Evolutionary conservation across 2,329 filamentous ascomycete genomes (phyloP), one percentile per base, ranked within the genome.

Genomic region (Aspergillus novofumigatus): DNA sequence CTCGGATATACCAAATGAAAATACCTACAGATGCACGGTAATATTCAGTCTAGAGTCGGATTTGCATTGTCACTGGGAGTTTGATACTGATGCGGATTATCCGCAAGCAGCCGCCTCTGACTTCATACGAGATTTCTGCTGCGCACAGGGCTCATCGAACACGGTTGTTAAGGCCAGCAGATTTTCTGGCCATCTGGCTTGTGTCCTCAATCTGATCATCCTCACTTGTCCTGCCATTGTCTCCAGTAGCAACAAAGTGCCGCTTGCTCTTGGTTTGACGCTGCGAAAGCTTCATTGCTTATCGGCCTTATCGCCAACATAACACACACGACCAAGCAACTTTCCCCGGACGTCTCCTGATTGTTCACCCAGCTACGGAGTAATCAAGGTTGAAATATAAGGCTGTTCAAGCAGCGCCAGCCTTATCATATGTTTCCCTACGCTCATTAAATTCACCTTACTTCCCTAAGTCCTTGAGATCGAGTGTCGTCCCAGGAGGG

Each of bases 271-370:
- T 20, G 10, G 9, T 20, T 23, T 11, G 20, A 45, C 42, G 8
- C 21, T 17, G 20, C 17, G 28, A 53, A 3, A 48, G 45, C 47
- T 56, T 53, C 45, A 49, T 44, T 45, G 51, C 55, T 57, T 57
- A 57, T 57, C 55, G 53, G 35, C 51, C 45, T 57, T 57, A 56
- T 56, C 54, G 54, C 32, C 32, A 38, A 38, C 32, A 17, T 38
- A 9, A 45, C 21, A 47, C 23, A 25, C 21, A 47, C 44, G 42
- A 23, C 42, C 21, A 26, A 47, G 23, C 20, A 47, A 57, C 50
- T 48, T 35, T 52, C 54, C 41, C 49, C 29, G 29, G 50, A 52
- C 29, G 42, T 50, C 51, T 57, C 55, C 51, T 53, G 55, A 54
- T 49, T 52, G 25, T 32, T 35, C 14, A 17, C 7, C 32, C 14